Percentiles rank a stretch among this genome's conserved stretches.
These are phyloP conservation scores for Kwoniella sp. DNA, from an alignment of 768 basidiomycete genomes.

Conservation along the genomic window DNA sequence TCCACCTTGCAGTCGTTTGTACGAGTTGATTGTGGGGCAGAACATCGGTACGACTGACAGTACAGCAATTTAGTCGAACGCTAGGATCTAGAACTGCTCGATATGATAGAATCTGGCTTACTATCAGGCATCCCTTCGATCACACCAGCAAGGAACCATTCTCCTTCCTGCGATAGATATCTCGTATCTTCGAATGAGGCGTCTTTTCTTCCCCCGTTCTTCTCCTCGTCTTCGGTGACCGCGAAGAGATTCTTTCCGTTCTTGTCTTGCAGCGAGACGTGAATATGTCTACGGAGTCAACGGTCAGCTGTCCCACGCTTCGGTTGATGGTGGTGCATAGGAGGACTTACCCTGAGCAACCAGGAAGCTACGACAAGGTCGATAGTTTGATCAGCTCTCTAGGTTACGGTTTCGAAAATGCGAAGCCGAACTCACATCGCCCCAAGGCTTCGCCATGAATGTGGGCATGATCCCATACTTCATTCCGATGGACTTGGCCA, in stretches of 20 bases:
- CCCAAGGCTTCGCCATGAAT: constrained; percentile 99
- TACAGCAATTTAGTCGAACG: neutral
- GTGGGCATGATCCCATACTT: constrained; percentile 84
- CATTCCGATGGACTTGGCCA: constrained; percentile 90
- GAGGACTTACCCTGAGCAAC: constrained; percentile 88
- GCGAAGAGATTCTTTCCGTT: constrained; percentile 79
- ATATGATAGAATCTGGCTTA: constrained; percentile 55
- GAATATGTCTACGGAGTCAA: constrained; percentile 65
- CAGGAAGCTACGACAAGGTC: constrained; percentile 70
- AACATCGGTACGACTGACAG: constrained; percentile 77
- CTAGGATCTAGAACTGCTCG: neutral
- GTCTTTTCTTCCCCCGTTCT: constrained; percentile 65
- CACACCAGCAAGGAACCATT: constrained; percentile 93
- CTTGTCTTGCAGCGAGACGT: constrained; percentile 77
- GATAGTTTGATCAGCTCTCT: constrained; percentile 3
- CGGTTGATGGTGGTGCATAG: no score
- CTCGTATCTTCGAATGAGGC: constrained; percentile 80
- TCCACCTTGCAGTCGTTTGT: constrained; percentile 92
- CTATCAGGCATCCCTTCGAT: constrained; percentile 86
- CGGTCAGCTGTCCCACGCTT: neutral
- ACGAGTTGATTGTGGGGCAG: constrained; percentile 88
- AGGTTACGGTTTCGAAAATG: neutral
- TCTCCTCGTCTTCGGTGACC: constrained; percentile 64
- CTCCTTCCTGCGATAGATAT: constrained; percentile 77
- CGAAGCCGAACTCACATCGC: constrained; percentile 75